A percentile compares a stretch with the other conserved stretches of the same genome.
Evolutionary conservation across 768 basidiomycete genomes (phyloP).

Genomic region (Suillus occidentalis): DNA sequence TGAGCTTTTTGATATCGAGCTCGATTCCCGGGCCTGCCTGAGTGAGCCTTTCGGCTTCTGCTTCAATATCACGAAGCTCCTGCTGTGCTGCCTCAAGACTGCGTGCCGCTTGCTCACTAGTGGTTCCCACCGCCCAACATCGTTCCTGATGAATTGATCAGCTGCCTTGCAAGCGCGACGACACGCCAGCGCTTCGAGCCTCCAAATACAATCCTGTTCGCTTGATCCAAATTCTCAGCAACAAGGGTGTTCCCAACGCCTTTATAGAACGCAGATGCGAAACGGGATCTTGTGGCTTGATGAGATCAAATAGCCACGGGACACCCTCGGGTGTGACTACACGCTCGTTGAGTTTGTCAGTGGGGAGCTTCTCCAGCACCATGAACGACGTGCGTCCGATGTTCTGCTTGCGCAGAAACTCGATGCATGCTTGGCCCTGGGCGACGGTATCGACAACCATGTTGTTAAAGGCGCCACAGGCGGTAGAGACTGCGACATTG

Average conservation of each 20-base stretch:
- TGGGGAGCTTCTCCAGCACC: constrained; percentile 81
- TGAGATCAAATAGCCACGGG: constrained; percentile 90
- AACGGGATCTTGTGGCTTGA: constrained; percentile 86
- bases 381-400: constrained; percentile 92
- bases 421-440: constrained; percentile 90
- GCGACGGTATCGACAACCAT: constrained; percentile 91
- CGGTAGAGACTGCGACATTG: constrained; percentile 93
- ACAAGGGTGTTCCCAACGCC: constrained; percentile 86
- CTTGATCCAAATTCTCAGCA: constrained; percentile 87
- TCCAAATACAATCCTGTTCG: constrained; percentile 89
- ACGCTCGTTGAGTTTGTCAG: constrained; percentile 40
- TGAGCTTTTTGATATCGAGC: constrained; percentile 76
- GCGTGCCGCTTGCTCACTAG: constrained; percentile 57
- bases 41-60: constrained; percentile 58
- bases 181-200: constrained; percentile 78
- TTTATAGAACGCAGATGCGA: constrained; percentile 89
- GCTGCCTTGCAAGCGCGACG: constrained; percentile 88
- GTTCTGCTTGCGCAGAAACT: constrained; percentile 85
- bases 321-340: constrained; percentile 84
- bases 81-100: constrained; percentile 55
- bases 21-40: constrained; percentile 74
- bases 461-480: constrained; percentile 79
- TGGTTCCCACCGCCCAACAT: constrained; percentile 94
- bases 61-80: constrained; percentile 56
- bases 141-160: constrained; percentile 93